A percentile compares a stretch with the other conserved stretches of the same genome.
Evolutionary conservation across 2,329 filamentous ascomycete species (phyloP).

Genomic region (Pseudocercospora pini-densiflorae): DNA sequence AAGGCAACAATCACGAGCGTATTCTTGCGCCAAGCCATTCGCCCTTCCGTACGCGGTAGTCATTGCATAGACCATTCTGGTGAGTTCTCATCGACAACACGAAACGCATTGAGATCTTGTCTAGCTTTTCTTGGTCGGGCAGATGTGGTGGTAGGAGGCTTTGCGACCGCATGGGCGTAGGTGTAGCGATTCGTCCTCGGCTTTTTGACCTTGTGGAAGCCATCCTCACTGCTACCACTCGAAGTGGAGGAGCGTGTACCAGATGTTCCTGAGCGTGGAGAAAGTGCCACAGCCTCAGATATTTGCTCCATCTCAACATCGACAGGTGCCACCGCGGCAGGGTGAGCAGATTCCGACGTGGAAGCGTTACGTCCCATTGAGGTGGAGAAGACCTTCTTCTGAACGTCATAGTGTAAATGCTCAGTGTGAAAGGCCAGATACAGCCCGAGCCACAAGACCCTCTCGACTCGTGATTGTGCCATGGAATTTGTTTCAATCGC

Average conservation of each 20-base stretch:
- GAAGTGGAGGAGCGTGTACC: constrained; percentile 17
- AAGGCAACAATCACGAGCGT: too few species aligned
- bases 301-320: constrained; percentile 6
- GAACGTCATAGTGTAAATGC: constrained; percentile 28
- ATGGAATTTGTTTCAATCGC: constrained; percentile 27
- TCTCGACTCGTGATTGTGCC: constrained; percentile 23
- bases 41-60: too few species aligned
- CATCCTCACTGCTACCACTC: constrained; percentile 23
- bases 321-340: constrained; percentile 20
- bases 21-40: too few species aligned
- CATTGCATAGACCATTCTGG: too few species aligned
- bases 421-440: constrained; percentile 33
- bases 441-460: constrained; percentile 36
- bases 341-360: neutral
- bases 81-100: too few species aligned
- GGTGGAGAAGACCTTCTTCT: constrained; percentile 27
- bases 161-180: neutral
- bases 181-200: constrained; percentile 1
- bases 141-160: neutral
- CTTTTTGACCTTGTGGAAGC: constrained; percentile 26
- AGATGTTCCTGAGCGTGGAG: constrained; percentile 12
- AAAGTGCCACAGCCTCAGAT: constrained; percentile 1
- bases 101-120: too few species aligned
- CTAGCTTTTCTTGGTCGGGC: neutral
- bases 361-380: neutral